Base-by-base conservation (phyloP, 805 yeast genomes). In the Barnettozyma sucrosica region DNA sequence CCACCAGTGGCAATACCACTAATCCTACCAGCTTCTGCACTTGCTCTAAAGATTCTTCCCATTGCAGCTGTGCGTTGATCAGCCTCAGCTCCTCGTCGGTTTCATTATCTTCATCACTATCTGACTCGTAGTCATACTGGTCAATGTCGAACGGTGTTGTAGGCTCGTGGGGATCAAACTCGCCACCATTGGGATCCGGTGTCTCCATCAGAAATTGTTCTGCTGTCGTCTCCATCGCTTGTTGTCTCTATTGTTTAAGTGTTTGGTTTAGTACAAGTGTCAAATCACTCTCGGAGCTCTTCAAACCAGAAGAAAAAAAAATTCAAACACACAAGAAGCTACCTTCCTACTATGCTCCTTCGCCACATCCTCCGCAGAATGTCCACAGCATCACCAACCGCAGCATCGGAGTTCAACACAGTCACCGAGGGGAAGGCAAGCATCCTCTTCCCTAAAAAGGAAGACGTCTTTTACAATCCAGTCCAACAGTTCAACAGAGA, bases 401-500 rank as follows among this genome's bases (percentile, higher is more conserved):
- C 32, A n/a, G 45, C 28, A 10, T 18, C 62, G 14, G 67, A 71
- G 14, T 72, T 59, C 57, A 70, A 71, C 39, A 62, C 66, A n/a
- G 70, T 73, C 16, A 66, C 65, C 18, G 99, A 93, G 65, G 99
- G 99, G 2, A 70, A 75, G 47, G 97, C 98, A 13, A 77, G 82
- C 21, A 81, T 93, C 39, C 70, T 90, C 28, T 85, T 85, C 52
- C 92, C 96, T 4, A 83, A 86, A 57, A 81, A 81, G 43, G 89
- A 86, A 55, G 75, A 74, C 51, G 99, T 93, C 10, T 93, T 93
- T 62, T 93, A 93, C 67, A 93, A 93, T 63, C 97, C 96, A 9
- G 85, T 93, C 47, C 99, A 93, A 67, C 98, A 92, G 67, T 93
- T 89, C 68, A 93, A 93, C 66, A 77, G 99, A 58, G 99, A 93